Evolutionary conservation across 306 rosid species (phyloP).

Genomic region (Citrullus amarus): DNA sequence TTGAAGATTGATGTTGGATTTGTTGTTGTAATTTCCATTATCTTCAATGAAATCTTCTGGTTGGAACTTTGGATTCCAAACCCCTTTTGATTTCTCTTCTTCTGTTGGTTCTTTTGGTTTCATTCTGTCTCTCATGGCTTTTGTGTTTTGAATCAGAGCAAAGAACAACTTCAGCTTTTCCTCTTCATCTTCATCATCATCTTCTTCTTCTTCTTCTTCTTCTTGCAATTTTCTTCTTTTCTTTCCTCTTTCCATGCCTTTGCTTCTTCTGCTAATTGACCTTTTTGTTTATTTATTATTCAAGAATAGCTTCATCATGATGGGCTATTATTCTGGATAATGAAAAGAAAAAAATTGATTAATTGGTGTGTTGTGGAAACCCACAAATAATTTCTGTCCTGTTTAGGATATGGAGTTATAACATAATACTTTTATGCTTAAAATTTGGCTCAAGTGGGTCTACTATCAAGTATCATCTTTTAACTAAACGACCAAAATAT

Average conservation of each 20-base stretch:
- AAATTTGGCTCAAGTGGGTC: too few relatives aligned
- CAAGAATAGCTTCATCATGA: too few relatives aligned
- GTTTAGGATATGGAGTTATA: too few relatives aligned
- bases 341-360: too few relatives aligned
- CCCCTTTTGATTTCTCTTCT: conserved; percentile 10
- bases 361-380: too few relatives aligned
- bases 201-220: conserved; percentile 40
- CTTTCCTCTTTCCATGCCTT: conserved; percentile 39
- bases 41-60: conserved; percentile 53
- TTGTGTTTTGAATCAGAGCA: conserved; percentile 56
- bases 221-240: conserved; percentile 51
- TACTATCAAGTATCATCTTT: too few relatives aligned
- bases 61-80: conserved; percentile 62
- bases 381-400: too few relatives aligned
- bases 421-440: too few relatives aligned
- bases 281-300: too few relatives aligned
- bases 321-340: too few relatives aligned
- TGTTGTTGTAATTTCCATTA: not conserved
- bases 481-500: too few relatives aligned
- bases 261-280: not conserved
- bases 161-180: conserved; percentile 58
- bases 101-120: conserved; percentile 1
- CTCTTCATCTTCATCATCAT: conserved; percentile 42
- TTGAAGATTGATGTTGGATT: not conserved
- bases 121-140: conserved; percentile 26